A percentile compares a stretch with the other conserved stretches of the same genome.
Conservation (phyloP, 768 basidiomycete species). For the Tricholoma matsutake region DNA sequence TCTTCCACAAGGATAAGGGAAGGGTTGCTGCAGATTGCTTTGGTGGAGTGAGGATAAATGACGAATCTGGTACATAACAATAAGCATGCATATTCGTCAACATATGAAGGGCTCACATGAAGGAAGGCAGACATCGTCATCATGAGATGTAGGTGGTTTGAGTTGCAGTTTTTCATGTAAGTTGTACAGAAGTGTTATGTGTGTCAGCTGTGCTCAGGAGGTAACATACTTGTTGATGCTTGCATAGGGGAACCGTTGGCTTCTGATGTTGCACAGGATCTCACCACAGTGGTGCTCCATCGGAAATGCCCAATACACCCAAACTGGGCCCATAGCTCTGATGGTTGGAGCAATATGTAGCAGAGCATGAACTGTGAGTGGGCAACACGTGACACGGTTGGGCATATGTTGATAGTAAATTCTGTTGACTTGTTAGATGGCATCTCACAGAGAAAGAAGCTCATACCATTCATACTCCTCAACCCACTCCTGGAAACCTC, state of each 20-base stretch:
- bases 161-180: too few species aligned
- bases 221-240: conserved; percentile 25
- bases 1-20: neutral
- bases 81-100: too few species aligned
- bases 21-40: neutral
- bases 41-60: neutral
- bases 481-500: conserved; percentile 38
- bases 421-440: conserved; percentile 12
- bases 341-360: neutral
- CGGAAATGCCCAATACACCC: conserved; percentile 26
- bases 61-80: too few species aligned
- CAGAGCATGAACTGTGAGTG: neutral
- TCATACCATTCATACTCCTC: conserved; percentile 35
- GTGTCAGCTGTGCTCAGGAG: conserved; percentile 29
- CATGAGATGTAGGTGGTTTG: too few species aligned
- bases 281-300: conserved; percentile 37
- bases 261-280: conserved; percentile 25
- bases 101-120: too few species aligned
- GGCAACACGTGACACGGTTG: too few species aligned
- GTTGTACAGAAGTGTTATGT: conserved; percentile 26
- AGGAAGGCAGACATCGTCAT: too few species aligned
- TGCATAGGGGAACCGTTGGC: conserved; percentile 29
- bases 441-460: neutral
- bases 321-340: too few species aligned
- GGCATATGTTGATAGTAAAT: conserved; percentile 31